A percentile compares a stretch with the other conserved stretches of the same genome.
These are phyloP conservation scores for Coemansia sp. DNA, from an alignment of 192 early-diverging fungal species.

Conservation along the genomic window DNA sequence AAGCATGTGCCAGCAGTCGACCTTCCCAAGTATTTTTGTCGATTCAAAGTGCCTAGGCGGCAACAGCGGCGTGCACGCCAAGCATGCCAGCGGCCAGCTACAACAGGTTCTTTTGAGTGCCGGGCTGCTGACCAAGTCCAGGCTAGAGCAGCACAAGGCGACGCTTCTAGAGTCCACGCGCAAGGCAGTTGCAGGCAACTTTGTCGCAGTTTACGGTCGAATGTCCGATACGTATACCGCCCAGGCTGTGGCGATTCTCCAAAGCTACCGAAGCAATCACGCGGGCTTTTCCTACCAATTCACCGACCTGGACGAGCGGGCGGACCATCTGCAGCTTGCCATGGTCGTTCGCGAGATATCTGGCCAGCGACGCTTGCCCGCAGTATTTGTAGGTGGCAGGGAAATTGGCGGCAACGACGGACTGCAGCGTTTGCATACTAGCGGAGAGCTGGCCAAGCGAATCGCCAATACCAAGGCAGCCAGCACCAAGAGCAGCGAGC, in stretches of 20 bases:
- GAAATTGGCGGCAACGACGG: constrained; percentile 1
- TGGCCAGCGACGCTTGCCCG: neutral
- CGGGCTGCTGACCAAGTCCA: neutral
- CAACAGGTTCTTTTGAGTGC: neutral
- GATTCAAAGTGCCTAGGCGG: constrained; percentile 62
- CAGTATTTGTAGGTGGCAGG: neutral
- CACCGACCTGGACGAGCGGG: neutral
- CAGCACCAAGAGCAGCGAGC: neutral
- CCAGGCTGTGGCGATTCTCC: neutral
- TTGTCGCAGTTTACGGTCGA: neutral
- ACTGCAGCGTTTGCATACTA: neutral
- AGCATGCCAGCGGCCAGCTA: constrained; percentile 1
- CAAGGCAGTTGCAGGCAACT: neutral
- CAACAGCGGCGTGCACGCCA: constrained; percentile 10
- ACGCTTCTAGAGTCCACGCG: neutral
- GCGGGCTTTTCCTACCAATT: neutral
- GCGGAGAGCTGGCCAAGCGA: neutral
- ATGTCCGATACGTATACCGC: neutral
- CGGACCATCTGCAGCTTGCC: neutral
- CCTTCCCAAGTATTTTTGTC: constrained; percentile 67
- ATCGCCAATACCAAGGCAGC: neutral
- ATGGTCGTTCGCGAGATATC: neutral
- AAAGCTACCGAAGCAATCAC: neutral
- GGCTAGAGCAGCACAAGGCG: neutral
- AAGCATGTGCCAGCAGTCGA: constrained; percentile 55